Base-by-base conservation (phyloP, 306 rosid genomes). In the Lablab purpureus region DNA sequence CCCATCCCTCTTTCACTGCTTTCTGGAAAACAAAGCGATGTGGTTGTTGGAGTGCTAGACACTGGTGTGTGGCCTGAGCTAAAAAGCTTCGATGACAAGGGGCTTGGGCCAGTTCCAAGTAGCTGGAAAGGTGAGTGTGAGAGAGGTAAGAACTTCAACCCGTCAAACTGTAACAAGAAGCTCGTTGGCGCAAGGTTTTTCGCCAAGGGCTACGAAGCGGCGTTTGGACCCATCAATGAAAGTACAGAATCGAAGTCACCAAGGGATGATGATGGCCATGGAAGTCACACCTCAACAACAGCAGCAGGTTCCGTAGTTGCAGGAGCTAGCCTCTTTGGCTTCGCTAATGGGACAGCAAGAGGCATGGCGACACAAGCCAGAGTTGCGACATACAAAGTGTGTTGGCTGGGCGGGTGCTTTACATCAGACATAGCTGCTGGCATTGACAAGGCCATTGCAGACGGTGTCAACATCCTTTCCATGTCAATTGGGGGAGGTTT, bases 61-160 rank as follows among this genome's bases (percentile, higher is more conserved):
- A 89, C 97, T 0, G 99, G 99, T n/a, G 97, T 80, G 25, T 94
- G 97, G 95, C 97, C 99, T 0, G 99, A 94, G 84, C 70, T 66
- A 2, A 86, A 80, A 83, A 90, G 97, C 90, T 92, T 85, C 21
- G 81, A 82, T 5, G 99, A 95, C 80, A 69, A 78, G 0, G 94
- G 91, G 22, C 87, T 92, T 6, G 97, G 88, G 8, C 91, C 88
- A 0, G 73, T 85, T 15, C 97, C 95, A 0, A 76, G 65, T 12
- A 75, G 84, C 75, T 95, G 99, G 99, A 95, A 92, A 85, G 99
- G 99, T 7, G 21, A 67, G 74, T 95, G 99, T 76, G 90, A 88
- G 81, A 82, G 1, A 30, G 94, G 93, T 46, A 90, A 67, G 23
- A 91, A 80, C 81, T 95, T 95, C 85, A 90, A 18, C 71, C 67